Base-by-base conservation (phyloP, 2,329 filamentous ascomycete species). In the Dothiorella sarmentorum region DNA sequence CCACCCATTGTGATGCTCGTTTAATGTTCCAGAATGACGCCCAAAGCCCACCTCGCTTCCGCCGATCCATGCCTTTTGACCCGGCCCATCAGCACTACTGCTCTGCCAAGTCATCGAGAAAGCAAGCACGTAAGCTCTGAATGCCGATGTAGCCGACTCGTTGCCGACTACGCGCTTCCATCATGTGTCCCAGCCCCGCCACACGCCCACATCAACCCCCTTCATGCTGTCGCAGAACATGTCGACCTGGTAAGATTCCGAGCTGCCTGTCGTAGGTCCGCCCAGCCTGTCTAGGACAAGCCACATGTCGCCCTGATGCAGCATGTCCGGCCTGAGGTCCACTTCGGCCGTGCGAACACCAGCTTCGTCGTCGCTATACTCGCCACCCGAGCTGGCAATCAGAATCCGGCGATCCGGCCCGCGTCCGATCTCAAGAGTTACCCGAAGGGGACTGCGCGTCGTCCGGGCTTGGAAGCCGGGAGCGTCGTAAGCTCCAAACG, bases 271-370 rank as follows among this genome's bases (percentile, higher is more conserved):
- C 4, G 75, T 74, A 43, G 78, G 78, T 10, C 81, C 82, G n/a
- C 85, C 88, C 66, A 93, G 82, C 63, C 88, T 82, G 73, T 97
- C 91, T 40, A 97, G 77, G 5, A 96, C 87, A 56, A 97, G 77
- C 88, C 89, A 95, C 59, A 91, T 71, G 17, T 86, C 86, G 18
- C 82, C 81, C 9, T 73, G 74, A 27, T 73, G 33, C 18, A 26
- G 11, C 63, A 82, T 73, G n/a, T 77, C 80, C 0, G 90, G 88
- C 43, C 85, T 84, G 40, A 96, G 74, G 73, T 95, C 87, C 53
- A 95, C 81, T 63, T 93, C 87, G 13, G 84, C 78, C 1, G 88
- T 89, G 49, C 89, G 81, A 24, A 95, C 71, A 7, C 71, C 80
- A 0, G 84, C 85, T 60, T 80, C 79, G 18, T 81, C 81, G 71